Evolutionary conservation across 805 yeast species (phyloP), one percentile per base, ranked within the genome.

Genomic region (Candida sphagnicola): DNA sequence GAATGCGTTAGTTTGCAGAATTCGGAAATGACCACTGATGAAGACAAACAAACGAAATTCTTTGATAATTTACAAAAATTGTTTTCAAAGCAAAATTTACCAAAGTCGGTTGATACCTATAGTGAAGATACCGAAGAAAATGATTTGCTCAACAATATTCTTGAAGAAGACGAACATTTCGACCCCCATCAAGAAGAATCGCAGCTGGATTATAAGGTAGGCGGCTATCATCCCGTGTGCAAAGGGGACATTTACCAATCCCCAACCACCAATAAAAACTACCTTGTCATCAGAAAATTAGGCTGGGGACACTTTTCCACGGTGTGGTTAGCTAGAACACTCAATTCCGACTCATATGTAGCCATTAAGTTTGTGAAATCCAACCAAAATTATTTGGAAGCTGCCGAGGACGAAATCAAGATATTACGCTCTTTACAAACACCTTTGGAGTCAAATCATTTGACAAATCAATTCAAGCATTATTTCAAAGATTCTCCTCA

Each of bases 301-400:
- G 87, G 87, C 2, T 78, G 84, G 84, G 86, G 87, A 25, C 84
- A 80, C 50, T 80, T 80, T 48, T 75, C 82, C 28, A 79, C 85
- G 1, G 86, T 80, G n/a, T 80, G 85, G 85, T 56, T 80, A 19
- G 83, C 83, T 1, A 52, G 47, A 30, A 39, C 48, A 11, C 28
- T 46, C 26, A 40, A 36, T 24, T 19, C 47, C 28, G 61, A 62
- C 13, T 52, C 64, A 19, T 81, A 77, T 48, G 82, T 77, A 41
- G 85, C 85, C 16, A 65, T 80, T 47, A 80, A 80, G 50, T 74
- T 80, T 44, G 83, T 80, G 14, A 67, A 79, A 44, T 70, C 81
- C 2, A 68, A 74, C 18, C 56, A 63, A 25, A 70, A 67, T 52
- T 80, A 77, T 55, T 61, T 71, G 14, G 81, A 78, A 45, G 80